phyloP scores from a whole-genome alignment of 2,329 filamentous ascomycete genomes.

The Rhinocladiella similis region DNA sequence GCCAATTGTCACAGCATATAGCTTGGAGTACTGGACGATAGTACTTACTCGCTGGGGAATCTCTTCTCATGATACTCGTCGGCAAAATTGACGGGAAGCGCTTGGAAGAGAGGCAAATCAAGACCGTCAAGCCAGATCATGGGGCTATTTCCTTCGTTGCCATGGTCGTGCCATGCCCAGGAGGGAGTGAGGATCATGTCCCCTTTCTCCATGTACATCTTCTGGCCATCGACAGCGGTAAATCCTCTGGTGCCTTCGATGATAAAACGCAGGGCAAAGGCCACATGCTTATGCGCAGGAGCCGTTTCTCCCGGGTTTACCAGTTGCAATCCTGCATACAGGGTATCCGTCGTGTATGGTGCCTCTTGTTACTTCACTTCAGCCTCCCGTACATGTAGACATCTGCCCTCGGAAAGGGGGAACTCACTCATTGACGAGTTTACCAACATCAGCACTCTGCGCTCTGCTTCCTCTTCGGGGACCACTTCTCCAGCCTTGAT shows the following conservation, averaged over 20 bases:
- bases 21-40: conserved; percentile 33
- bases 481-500: conserved; percentile 38
- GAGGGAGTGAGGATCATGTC: conserved; percentile 59
- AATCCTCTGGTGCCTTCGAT: conserved; percentile 58
- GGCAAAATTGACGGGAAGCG: too few relatives aligned
- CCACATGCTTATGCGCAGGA: conserved; percentile 56
- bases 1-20: neutral
- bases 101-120: too few relatives aligned
- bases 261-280: conserved; percentile 59
- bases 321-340: conserved; percentile 58
- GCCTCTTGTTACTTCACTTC: too few relatives aligned
- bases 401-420: too few relatives aligned
- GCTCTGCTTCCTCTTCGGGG: conserved; percentile 39
- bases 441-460: conserved; percentile 42
- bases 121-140: conserved; percentile 62
- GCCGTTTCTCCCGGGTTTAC: conserved; percentile 58
- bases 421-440: conserved; percentile 38
- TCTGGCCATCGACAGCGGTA: conserved; percentile 56
- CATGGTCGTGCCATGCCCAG: conserved; percentile 63
- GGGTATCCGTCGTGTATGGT: conserved; percentile 58
- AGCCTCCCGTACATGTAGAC: too few relatives aligned
- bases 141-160: conserved; percentile 54
- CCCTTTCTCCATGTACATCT: conserved; percentile 53
- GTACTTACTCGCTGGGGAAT: conserved; percentile 49
- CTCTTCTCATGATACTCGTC: conserved; percentile 48